These are phyloP conservation scores for Retiboletus fuscus DNA, from an alignment of 1,284 basidiomycete genomes.

Conservation along the genomic window DNA sequence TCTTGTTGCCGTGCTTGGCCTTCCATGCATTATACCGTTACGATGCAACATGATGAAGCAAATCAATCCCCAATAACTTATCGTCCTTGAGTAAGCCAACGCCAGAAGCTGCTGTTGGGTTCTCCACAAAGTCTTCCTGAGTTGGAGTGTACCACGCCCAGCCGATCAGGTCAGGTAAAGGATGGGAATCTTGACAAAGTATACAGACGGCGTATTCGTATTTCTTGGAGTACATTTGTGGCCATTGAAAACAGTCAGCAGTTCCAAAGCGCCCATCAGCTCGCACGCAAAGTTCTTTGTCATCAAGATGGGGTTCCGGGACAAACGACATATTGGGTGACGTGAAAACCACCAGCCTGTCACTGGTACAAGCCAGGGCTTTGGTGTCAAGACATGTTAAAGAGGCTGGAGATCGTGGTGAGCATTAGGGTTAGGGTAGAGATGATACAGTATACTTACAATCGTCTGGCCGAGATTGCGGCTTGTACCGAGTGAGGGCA, in stretches of 20 bases:
- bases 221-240: constrained; percentile 14
- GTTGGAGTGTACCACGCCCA: background rate
- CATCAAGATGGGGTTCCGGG: constrained; percentile 7
- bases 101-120: background rate
- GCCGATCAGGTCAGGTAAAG: background rate
- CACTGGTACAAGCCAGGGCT: background rate
- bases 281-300: background rate
- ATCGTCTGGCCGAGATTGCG: too few relatives aligned
- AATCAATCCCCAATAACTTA: background rate
- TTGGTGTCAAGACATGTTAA: too few relatives aligned
- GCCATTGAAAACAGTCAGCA: constrained; percentile 28
- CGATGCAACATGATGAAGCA: background rate
- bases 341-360: background rate
- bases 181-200: too few relatives aligned
- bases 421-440: too few relatives aligned
- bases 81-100: background rate
- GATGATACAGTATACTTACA: too few relatives aligned
- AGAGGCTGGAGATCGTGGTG: too few relatives aligned
- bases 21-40: background rate
- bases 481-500: too few relatives aligned
- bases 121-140: background rate
- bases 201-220: too few relatives aligned
- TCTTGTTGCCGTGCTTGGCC: background rate
- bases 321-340: constrained; percentile 25
- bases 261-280: constrained; percentile 16